Conservation (phyloP, 2,329 filamentous ascomycete genomes). For the Aspergillus nomiae region DNA sequence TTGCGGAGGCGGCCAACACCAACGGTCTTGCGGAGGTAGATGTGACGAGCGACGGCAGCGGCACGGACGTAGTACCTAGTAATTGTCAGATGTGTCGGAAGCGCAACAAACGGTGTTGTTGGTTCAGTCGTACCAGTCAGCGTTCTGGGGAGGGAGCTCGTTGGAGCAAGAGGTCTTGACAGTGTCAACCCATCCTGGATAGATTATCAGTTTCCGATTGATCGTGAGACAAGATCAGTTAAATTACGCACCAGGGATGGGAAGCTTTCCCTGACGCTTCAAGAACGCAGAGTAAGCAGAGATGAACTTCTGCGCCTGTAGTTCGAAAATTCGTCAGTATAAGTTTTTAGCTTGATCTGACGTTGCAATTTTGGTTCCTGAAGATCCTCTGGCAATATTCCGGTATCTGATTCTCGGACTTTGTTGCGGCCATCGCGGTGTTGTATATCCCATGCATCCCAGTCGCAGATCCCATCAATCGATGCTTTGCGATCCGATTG, state of each 20-base stretch:
- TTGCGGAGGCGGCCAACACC: slow-evolving; percentile 97
- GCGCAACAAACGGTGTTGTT: background rate
- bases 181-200: slow-evolving; percentile 92
- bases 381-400: background rate
- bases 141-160: slow-evolving; percentile 96
- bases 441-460: background rate
- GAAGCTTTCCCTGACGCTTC: slow-evolving; percentile 71
- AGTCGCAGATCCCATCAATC: slow-evolving; percentile 3
- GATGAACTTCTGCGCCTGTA: slow-evolving; percentile 69
- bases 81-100: slow-evolving; percentile 8
- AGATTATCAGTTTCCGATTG: slow-evolving; percentile 4
- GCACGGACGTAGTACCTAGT: slow-evolving; percentile 75
- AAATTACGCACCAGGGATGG: slow-evolving; percentile 63
- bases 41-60: slow-evolving; percentile 92
- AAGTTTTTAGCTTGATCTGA: slow-evolving; percentile 2
- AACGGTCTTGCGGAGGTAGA: slow-evolving; percentile 99
- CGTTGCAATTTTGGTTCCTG: background rate
- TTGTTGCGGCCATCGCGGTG: background rate
- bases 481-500: slow-evolving; percentile 1
- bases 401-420: background rate
- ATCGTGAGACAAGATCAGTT: background rate
- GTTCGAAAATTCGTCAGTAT: slow-evolving; percentile 20
- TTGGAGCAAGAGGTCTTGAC: slow-evolving; percentile 97
- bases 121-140: slow-evolving; percentile 83
- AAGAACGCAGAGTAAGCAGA: slow-evolving; percentile 67